A percentile compares a stretch with the other conserved stretches of the same genome.
phyloP scores from a whole-genome alignment of 2,329 filamentous ascomycete species.

The Scopulariopsis brevicaulis region DNA sequence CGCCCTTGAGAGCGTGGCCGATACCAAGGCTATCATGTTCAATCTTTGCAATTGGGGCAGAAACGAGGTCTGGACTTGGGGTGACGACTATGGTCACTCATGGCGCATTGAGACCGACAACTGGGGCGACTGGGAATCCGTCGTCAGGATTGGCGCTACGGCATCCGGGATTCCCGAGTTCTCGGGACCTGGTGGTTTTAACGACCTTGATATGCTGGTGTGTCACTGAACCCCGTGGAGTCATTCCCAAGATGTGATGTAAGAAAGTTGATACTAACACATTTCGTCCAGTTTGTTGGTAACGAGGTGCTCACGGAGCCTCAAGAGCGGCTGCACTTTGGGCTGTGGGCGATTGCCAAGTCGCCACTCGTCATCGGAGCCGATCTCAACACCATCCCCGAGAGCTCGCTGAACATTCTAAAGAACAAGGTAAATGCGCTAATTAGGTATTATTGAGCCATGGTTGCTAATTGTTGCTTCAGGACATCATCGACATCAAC shows the following conservation, averaged over 20 bases:
- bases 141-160: constrained; percentile 7
- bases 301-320: constrained; percentile 10
- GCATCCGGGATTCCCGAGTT: constrained; percentile 9
- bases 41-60: constrained; percentile 38
- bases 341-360: constrained; percentile 16
- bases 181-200: constrained; percentile 14
- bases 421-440: constrained; percentile 9
- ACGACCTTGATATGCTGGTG: constrained; percentile 16
- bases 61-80: constrained; percentile 33
- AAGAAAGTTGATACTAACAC: background rate
- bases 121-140: constrained; percentile 10
- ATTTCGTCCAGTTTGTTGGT: constrained; percentile 8
- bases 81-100: constrained; percentile 27
- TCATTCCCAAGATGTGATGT: background rate
- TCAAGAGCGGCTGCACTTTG: constrained; percentile 14
- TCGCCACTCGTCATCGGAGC: constrained; percentile 13
- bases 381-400: constrained; percentile 13
- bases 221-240: background rate
- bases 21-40: constrained; percentile 30
- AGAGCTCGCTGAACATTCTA: constrained; percentile 9
- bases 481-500: constrained; percentile 15
- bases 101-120: constrained; percentile 25
- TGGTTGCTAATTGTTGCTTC: background rate
- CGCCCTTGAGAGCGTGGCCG: constrained; percentile 20
- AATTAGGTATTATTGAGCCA: background rate